phyloP scores from a whole-genome alignment of 2,329 filamentous ascomycete genomes.

The Fonsecaea pugnacius region DNA sequence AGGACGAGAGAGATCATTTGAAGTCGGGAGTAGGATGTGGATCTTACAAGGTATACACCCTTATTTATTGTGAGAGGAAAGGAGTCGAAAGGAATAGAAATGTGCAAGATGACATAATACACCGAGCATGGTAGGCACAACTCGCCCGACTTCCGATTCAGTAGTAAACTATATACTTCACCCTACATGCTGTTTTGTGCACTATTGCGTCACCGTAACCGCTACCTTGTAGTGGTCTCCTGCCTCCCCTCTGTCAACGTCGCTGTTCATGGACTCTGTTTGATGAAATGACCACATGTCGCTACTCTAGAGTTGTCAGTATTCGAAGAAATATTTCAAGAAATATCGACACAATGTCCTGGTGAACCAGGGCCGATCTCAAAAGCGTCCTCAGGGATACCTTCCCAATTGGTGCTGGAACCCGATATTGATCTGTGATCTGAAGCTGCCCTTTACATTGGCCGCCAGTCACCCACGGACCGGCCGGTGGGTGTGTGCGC shows the following conservation, averaged over 20 bases:
- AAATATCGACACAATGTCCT: neutral
- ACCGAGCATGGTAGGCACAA: neutral
- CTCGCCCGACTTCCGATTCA: neutral
- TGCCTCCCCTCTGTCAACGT: neutral
- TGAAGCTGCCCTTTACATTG: neutral
- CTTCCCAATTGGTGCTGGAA: conserved; percentile 4
- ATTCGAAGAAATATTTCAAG: neutral
- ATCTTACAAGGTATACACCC: neutral
- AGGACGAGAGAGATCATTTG: neutral
- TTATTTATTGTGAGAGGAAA: neutral
- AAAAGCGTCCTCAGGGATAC: neutral
- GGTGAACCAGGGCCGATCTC: neutral
- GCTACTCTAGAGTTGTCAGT: neutral
- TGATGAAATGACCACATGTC: neutral
- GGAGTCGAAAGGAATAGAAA: neutral
- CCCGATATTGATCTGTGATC: conserved; percentile 12
- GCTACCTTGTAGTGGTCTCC: neutral
- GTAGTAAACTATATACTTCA: neutral
- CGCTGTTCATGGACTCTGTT: neutral
- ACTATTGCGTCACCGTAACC: neutral
- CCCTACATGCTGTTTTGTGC: neutral
- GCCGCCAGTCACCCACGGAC: neutral
- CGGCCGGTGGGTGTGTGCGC: neutral
- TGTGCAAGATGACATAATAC: neutral
- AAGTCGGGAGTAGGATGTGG: neutral